Percentiles rank a stretch among this genome's conserved stretches.
Conservation (phyloP, 768 basidiomycete species). For the Tephrocybe sp. region DNA sequence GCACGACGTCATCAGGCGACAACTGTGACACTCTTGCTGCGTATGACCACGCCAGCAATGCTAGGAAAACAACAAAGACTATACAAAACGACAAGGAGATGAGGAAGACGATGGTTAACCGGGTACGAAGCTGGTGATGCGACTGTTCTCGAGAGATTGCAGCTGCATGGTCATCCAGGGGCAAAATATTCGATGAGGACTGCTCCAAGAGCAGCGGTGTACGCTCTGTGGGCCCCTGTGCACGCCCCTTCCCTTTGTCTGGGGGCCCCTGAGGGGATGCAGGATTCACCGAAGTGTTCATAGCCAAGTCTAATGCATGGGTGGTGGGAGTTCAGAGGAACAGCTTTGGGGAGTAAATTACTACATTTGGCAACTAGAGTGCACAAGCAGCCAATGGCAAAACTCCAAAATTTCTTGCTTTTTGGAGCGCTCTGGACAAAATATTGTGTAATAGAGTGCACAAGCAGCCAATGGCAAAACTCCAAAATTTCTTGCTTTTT, state of each 20-base stretch:
- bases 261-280: slow-evolving; percentile 8
- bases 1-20: slow-evolving; percentile 58
- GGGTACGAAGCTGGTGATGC: slow-evolving; percentile 33
- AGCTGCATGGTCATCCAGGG: slow-evolving; percentile 12
- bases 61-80: slow-evolving; percentile 40
- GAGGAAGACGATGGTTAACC: slow-evolving; percentile 54
- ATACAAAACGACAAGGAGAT: slow-evolving; percentile 52
- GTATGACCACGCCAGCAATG: slow-evolving; percentile 66
- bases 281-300: slow-evolving; percentile 15
- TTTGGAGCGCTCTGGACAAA: too few relatives aligned
- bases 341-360: not conserved
- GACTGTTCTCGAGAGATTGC: slow-evolving; percentile 17
- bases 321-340: slow-evolving; percentile 4
- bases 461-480: too few relatives aligned
- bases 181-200: slow-evolving; percentile 29
- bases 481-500: too few relatives aligned
- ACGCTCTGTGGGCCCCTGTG: slow-evolving; percentile 44
- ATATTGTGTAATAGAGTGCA: too few relatives aligned
- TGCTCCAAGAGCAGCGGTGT: slow-evolving; percentile 52
- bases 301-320: slow-evolving; percentile 43
- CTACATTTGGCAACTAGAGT: not conserved
- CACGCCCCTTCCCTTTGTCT: slow-evolving; percentile 60
- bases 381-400: too few relatives aligned
- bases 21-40: slow-evolving; percentile 52
- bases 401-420: too few relatives aligned